These are phyloP conservation scores for Phaffia tasmanica DNA, from an alignment of 768 basidiomycete genomes.

Conservation along the genomic window DNA sequence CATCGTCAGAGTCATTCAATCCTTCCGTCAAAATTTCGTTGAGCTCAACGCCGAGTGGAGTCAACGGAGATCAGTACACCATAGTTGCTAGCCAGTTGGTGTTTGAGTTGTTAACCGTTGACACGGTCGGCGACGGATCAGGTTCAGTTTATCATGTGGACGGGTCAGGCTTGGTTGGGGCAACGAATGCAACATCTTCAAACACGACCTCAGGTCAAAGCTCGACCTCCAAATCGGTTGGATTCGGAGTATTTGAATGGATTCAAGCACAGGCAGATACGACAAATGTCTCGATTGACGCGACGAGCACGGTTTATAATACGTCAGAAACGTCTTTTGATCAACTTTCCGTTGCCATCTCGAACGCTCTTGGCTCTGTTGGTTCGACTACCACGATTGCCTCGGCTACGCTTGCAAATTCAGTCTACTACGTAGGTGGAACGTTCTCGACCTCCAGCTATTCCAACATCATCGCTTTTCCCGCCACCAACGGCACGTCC, in stretches of 20 bases:
- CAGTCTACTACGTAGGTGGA: conserved; percentile 62
- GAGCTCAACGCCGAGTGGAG: conserved; percentile 52
- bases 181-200: neutral
- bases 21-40: conserved; percentile 66
- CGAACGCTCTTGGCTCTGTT: neutral
- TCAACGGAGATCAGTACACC: conserved; percentile 57
- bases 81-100: conserved; percentile 81
- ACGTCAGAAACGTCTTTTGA: conserved; percentile 50
- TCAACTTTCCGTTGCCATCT: conserved; percentile 26
- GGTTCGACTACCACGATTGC: conserved; percentile 43
- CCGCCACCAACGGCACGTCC: conserved; percentile 35
- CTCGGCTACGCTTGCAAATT: conserved; percentile 36
- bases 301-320: conserved; percentile 55
- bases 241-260: conserved; percentile 91
- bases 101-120: conserved; percentile 53
- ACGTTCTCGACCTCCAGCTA: conserved; percentile 51
- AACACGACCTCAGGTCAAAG: conserved; percentile 26
- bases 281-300: conserved; percentile 44
- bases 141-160: conserved; percentile 25
- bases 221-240: conserved; percentile 27
- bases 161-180: conserved; percentile 12
- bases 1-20: conserved; percentile 53
- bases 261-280: conserved; percentile 37
- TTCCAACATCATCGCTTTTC: conserved; percentile 63
- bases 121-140: conserved; percentile 26